These are phyloP conservation scores for Nothophytophthora sp. DNA, from an alignment of 352 stramenopile genomes.

Conservation along the genomic window DNA sequence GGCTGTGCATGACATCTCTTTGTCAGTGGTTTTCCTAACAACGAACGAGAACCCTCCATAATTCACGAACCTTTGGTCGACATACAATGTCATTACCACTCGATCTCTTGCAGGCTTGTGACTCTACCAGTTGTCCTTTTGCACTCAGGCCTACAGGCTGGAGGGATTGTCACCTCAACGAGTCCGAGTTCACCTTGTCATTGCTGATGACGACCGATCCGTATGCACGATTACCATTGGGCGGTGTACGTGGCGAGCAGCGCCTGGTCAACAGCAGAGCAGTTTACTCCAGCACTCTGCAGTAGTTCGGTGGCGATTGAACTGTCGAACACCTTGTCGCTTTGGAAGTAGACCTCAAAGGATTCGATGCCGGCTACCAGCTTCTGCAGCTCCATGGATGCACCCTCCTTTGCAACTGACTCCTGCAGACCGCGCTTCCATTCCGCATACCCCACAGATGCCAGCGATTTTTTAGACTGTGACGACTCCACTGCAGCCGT, in stretches of 20 bases:
- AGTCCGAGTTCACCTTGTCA: background rate
- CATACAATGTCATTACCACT: no score
- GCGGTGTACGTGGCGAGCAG: slow-evolving; percentile 47
- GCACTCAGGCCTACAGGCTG: no score
- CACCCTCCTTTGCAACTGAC: slow-evolving; percentile 22
- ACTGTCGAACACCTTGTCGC: slow-evolving; percentile 65
- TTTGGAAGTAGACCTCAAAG: slow-evolving; percentile 71
- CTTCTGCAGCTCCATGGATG: slow-evolving; percentile 47
- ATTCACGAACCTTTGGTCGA: no score
- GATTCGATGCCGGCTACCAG: slow-evolving; percentile 59
- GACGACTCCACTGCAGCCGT: slow-evolving; percentile 20
- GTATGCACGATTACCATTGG: slow-evolving; percentile 42
- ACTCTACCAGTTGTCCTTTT: no score
- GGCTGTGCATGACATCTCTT: background rate
- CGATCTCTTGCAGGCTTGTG: no score
- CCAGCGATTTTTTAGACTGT: slow-evolving; percentile 26
- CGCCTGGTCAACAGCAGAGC: slow-evolving; percentile 38
- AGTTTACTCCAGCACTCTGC: slow-evolving; percentile 34
- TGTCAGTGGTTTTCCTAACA: background rate
- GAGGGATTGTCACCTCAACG: no score
- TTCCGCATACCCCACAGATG: slow-evolving; percentile 30
- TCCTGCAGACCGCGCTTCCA: slow-evolving; percentile 41
- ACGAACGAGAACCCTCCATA: background rate
- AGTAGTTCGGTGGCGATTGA: slow-evolving; percentile 47
- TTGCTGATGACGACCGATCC: background rate